Evolutionary conservation across 2,329 filamentous ascomycete species (phyloP), one percentile per base, ranked within the genome.

Genomic region (Diaporthe citrichinensis): DNA sequence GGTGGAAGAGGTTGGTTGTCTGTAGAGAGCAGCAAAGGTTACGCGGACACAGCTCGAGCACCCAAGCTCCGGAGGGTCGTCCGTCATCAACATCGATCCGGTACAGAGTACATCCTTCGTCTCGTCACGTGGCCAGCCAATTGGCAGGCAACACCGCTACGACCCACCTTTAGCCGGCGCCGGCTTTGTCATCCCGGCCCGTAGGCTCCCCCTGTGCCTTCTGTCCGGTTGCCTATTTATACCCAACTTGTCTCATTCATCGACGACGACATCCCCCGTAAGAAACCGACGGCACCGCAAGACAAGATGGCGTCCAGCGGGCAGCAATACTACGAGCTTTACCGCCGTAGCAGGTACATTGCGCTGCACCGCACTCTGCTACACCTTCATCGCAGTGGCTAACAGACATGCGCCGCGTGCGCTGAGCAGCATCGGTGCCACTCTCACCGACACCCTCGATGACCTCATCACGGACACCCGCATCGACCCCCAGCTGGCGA

Each of bases 401-500:
- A 72, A 77, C 76, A 46, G 55, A 49, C 39, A n/a, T 71, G 69
- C 62, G 73, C 73, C 44, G 58, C 44, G 36, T 5, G 68, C 75
- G 53, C 68, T 76, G 62, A 68, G 78, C 65, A 99, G 97, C 86
- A 95, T 99, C 87, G 97, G 97, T 80, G 90, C 95, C 82, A 93
- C 96, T 75, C 90, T 99, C 81, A 98, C 96, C 73, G 97, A 99
- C 86, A 98, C 96, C 73, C 95, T 99, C 81, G 97, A 99, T 86
- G 95, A 98, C 82, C 90, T 99, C 79, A 98, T 99, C 86, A 96
- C 94, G 83, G 94, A 96, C 80, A 93, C 95, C 81, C 94, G 95
- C 79, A 98, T 99, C 86, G 96, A 98, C 86, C 97, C 97, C 39
- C 97, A 99, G 87, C 92, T 99, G 59, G 97, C 97, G 69, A 98